Conservation (phyloP, 139 green algal species). For the Yamagishiella unicocca region DNA sequence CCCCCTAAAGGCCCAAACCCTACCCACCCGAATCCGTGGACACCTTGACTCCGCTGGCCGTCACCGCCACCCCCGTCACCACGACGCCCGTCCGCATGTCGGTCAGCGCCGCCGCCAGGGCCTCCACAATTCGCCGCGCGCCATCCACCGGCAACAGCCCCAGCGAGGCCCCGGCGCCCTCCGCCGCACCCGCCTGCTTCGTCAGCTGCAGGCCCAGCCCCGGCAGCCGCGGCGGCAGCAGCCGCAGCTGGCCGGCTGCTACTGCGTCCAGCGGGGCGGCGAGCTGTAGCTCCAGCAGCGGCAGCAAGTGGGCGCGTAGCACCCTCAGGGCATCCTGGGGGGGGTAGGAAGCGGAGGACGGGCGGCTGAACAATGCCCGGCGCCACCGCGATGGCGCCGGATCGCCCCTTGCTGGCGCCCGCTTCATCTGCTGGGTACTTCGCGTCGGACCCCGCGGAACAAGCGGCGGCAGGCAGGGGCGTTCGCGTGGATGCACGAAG, state of each 20-base stretch:
- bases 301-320: conserved; percentile 37
- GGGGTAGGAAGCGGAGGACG: background rate
- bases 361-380: too few species aligned
- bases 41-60: background rate
- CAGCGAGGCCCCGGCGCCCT: background rate
- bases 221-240: background rate
- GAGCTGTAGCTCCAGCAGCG: conserved; percentile 34
- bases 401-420: too few species aligned
- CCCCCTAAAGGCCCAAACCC: too few species aligned
- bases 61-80: conserved; percentile 32
- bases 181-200: background rate
- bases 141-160: background rate
- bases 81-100: background rate
- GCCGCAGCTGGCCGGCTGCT: background rate
- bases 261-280: background rate
- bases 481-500: too few species aligned
- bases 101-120: conserved; percentile 5
- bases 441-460: too few species aligned
- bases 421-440: too few species aligned
- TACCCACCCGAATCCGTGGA: background rate
- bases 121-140: background rate
- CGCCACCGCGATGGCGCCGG: too few species aligned
- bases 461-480: too few species aligned
- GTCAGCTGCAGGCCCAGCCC: background rate
- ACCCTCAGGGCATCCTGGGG: conserved; percentile 19